Percentiles rank a stretch among this genome's conserved stretches.
These are phyloP conservation scores for Paraconiothyrium brasiliense DNA, from an alignment of 2,329 filamentous ascomycete genomes.

Conservation along the genomic window DNA sequence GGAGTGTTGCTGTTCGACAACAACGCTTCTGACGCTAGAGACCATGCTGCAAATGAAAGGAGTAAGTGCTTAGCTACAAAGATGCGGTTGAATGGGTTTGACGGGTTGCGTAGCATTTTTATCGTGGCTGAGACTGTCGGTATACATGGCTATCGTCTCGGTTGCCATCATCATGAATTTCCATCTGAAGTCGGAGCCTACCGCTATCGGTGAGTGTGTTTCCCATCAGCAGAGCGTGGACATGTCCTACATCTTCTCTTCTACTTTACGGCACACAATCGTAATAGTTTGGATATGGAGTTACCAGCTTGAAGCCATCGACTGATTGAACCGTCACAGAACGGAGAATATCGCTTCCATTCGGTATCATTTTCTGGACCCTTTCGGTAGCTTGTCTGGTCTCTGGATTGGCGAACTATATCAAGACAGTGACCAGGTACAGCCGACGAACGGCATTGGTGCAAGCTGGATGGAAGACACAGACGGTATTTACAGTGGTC, in stretches of 20 bases:
- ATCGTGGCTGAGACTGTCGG: conserved; percentile 85
- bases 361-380: conserved; percentile 89
- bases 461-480: conserved; percentile 93
- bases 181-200: conserved; percentile 80
- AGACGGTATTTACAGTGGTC: conserved; percentile 68
- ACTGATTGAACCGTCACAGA: conserved; percentile 61
- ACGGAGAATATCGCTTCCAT: conserved; percentile 78
- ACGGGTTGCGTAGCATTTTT: conserved; percentile 70
- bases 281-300: neutral
- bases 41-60: conserved; percentile 82
- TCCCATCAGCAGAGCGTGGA: neutral
- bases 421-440: conserved; percentile 84
- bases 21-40: conserved; percentile 75
- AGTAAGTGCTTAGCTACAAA: conserved; percentile 52
- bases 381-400: conserved; percentile 79
- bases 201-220: conserved; percentile 43
- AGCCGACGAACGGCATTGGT: conserved; percentile 81
- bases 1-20: conserved; percentile 79
- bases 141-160: conserved; percentile 90
- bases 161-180: conserved; percentile 94
- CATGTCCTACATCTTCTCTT: neutral
- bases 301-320: neutral
- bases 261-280: neutral
- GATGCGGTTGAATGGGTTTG: conserved; percentile 10
- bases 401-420: conserved; percentile 86